Evolutionary conservation across 23 red algal genomes (phyloP), one percentile per base, ranked within the genome.

Genomic region (Agarophyton chilense): DNA sequence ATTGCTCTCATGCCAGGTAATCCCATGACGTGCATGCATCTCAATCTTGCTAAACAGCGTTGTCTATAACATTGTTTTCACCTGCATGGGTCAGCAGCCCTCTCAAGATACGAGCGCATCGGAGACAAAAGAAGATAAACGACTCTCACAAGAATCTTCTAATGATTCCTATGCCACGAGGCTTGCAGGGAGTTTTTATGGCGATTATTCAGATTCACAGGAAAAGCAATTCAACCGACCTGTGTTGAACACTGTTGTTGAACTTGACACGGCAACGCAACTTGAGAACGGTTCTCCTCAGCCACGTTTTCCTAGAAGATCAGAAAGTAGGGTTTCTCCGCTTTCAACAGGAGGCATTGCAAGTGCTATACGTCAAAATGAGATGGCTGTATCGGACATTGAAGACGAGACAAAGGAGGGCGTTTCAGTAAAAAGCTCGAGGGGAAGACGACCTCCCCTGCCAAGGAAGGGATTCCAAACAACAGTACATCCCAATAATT

Each of bases 131-230:
- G 68, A 47, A 29, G 40, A 24, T 2, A 74, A 74, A 39, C 40
- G 40, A 11, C 43, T 47, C 2, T 74, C 68, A 47, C 19, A 43
- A 46, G 68, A 74, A 46, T 74, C 68, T 74, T 74, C 68, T 24
- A 33, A 74, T 46, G 68, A 74, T 49, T 74, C 68, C 33, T 46
- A 74, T 74, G 68, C 38, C 19, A 74, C 68, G 36, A 74, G 68
- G 47, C 38, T 74, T 18, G 68, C 68, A 29, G 43, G 13, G 43
- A 49, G 43, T 49, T 43, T 46, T 49, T 49, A 74, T 19, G 68
- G 19, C 36, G 43, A 26, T 22, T 38, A 46, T 18, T 25, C 38
- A 24, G 68, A 74, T 47, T 74, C 68, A 39, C 38, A 46, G 11
- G 68, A 18, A 49, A 45, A 31, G 41, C 60, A 36, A 35, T 65